Conservation (phyloP, 1,284 basidiomycete genomes). For the Apiotrichum porosum region DNA sequence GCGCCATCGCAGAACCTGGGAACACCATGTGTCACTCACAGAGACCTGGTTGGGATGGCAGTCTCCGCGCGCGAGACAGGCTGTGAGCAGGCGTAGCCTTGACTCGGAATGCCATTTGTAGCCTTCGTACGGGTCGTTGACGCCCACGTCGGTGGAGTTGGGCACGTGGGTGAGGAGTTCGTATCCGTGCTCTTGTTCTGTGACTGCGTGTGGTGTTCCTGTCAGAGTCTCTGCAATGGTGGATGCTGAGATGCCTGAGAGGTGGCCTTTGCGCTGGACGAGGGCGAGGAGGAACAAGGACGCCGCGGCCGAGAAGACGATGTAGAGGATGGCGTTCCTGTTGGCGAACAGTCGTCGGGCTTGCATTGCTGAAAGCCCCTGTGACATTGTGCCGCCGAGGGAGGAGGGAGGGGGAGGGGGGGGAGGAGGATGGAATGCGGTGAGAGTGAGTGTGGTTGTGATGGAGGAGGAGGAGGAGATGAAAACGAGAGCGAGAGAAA, state of each 20-base stretch:
- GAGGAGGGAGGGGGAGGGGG: neutral
- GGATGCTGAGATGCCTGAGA: neutral
- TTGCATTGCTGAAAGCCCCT: neutral
- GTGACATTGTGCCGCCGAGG: neutral
- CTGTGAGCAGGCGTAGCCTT: constrained; percentile 11
- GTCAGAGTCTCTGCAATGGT: neutral
- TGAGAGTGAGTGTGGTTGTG: too few relatives aligned
- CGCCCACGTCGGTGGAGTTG: neutral
- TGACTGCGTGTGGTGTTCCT: neutral
- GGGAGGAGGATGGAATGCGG: neutral
- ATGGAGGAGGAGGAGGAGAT: too few relatives aligned
- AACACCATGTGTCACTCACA: neutral
- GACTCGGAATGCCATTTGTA: constrained; percentile 17
- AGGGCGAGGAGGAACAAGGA: neutral
- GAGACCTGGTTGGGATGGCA: constrained; percentile 13
- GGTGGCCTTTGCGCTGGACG: neutral
- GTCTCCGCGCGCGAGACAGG: constrained; percentile 7
- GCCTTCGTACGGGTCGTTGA: neutral
- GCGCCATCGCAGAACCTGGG: neutral
- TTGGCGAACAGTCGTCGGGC: neutral
- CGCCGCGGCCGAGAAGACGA: neutral
- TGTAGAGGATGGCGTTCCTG: neutral
- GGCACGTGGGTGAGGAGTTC: neutral
- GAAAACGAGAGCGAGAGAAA: too few relatives aligned
- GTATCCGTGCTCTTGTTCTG: neutral